Base-by-base conservation (phyloP, 1,284 basidiomycete species). In the Rhizoctonia solani region DNA sequence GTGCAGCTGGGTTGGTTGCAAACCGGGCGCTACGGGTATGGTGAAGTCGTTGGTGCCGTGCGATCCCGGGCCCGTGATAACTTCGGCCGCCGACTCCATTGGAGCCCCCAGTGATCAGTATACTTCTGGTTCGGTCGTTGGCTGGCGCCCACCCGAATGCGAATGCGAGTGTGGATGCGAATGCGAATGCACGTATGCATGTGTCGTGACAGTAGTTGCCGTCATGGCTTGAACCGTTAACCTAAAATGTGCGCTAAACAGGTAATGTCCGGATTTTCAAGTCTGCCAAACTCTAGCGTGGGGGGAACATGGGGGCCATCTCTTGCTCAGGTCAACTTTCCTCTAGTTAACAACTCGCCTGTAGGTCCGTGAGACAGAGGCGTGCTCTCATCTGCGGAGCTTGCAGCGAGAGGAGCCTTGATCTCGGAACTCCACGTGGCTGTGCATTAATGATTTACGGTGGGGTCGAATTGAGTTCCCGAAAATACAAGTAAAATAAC, bases 321-420 rank as follows among this genome's bases (percentile, higher is more conserved):
- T n/a, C n/a, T n/a, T n/a, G n/a, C n/a, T n/a, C n/a, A n/a, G n/a
- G n/a, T n/a, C n/a, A n/a, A n/a, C n/a, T n/a, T n/a, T n/a, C n/a
- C n/a, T 39, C 37, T 46, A 32, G 13, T 50, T 46, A 46, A 30
- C 32, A 32, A 27, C 46, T 47, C 58, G 19, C n/a, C n/a, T n/a
- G n/a, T 42, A 61, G 49, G 49, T 65, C 59, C 59, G 59, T 53
- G 59, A 53, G 49, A 65, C 58, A 53, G 59, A 39, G 59, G 3
- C 34, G 23, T 25, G 19, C 34, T 29, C 59, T 52, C 58, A 32
- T 19, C 32, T 52, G n/a, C 8, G 9, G 30, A 30, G 32, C 5
- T 37, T 49, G 47, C 23, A 21, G n/a, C 25, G 4, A 23, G 30
- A 19, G 44, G 34, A 23, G 23, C 34, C 21, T 59, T 39, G 58